Evolutionary conservation across 306 rosid genomes (phyloP), one percentile per base, ranked within the genome.

Genomic region (Fagus crenata): DNA sequence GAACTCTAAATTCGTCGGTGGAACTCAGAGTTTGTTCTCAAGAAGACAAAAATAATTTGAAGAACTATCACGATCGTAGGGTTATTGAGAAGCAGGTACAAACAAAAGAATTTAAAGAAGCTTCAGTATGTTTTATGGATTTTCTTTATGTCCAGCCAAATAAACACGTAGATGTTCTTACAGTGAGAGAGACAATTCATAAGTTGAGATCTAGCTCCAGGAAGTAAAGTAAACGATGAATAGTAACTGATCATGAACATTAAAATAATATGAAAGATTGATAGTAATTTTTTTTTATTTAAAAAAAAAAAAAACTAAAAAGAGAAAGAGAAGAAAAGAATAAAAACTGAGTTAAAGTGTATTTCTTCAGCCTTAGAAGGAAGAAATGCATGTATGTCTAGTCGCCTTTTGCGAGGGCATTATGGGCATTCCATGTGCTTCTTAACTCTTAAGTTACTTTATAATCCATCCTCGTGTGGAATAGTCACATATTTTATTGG

Each of bases 321-420:
- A 58, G 11, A 9, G 35, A 0, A 73, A 56, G 67, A 67, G 17
- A 73, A 41, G 46, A 43, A 36, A 9, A 40, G 31, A 75, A 69
- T 35, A 39, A 13, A 69, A 68, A 41, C 58, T 53, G 49, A 78
- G 53, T 32, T 71, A 70, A 61, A 69, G 75, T 53, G 53, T 1
- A 7, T 42, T 40, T 17, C 36, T 40, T 17, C 43, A 41, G 72
- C 32, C 41, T 17, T 40, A 39, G 49, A 49, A 59, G 49, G 40
- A 39, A 56, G 15, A 39, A 46, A 49, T 18, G 72, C 46, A 55
- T 42, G 55, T 71, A 42, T 11, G 81, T 53, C 68, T 42, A 40
- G 86, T 83, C 81, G 75, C 77, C 43, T 64, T 75, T 77, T 43
- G 12, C 0, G 72, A 33, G 64, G 71, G 67, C 33, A 71, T 32